phyloP scores from a whole-genome alignment of 1,139 yeast species.

The Ashbya aceris region DNA sequence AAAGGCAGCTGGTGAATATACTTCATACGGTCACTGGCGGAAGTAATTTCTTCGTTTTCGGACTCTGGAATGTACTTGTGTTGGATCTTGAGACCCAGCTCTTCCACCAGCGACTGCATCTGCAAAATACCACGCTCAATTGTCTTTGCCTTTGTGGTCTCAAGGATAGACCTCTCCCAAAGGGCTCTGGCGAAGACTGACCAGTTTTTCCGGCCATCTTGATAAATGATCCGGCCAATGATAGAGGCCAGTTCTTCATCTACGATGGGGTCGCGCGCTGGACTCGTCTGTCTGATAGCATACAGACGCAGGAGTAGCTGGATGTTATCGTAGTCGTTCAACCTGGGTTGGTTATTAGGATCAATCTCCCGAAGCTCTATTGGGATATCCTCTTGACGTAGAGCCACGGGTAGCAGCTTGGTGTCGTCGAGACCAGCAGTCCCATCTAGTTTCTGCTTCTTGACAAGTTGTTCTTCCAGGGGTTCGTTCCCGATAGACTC shows the following conservation, averaged over 20 bases:
- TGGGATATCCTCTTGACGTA: conserved; percentile 57
- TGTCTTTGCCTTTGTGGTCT: conserved; percentile 72
- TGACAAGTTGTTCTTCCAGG: conserved; percentile 32
- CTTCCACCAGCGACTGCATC: conserved; percentile 87
- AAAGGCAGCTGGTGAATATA: conserved; percentile 70
- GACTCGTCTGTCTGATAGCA: conserved; percentile 60
- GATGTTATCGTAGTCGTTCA: conserved; percentile 60
- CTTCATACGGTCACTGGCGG: conserved; percentile 44
- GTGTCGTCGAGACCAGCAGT: conserved; percentile 28
- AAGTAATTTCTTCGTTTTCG: conserved; percentile 27
- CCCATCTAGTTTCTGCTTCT: conserved; percentile 30
- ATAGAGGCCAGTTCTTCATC: conserved; percentile 77
- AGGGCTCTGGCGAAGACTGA: conserved; percentile 70
- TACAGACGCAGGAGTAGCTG: conserved; percentile 63
- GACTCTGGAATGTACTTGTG: conserved; percentile 47
- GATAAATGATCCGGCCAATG: conserved; percentile 59
- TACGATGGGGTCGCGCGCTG: conserved; percentile 57
- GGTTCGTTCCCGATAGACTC: conserved; percentile 50
- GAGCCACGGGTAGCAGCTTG: conserved; percentile 50
- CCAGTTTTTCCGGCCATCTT: conserved; percentile 42
- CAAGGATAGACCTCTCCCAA: conserved; percentile 84
- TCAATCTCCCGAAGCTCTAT: conserved; percentile 46
- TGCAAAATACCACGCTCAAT: conserved; percentile 91
- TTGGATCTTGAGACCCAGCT: conserved; percentile 63
- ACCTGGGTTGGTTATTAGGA: conserved; percentile 73